Evolutionary conservation across 1,284 basidiomycete species (phyloP).

Genomic region (Meira miltonrushii): DNA sequence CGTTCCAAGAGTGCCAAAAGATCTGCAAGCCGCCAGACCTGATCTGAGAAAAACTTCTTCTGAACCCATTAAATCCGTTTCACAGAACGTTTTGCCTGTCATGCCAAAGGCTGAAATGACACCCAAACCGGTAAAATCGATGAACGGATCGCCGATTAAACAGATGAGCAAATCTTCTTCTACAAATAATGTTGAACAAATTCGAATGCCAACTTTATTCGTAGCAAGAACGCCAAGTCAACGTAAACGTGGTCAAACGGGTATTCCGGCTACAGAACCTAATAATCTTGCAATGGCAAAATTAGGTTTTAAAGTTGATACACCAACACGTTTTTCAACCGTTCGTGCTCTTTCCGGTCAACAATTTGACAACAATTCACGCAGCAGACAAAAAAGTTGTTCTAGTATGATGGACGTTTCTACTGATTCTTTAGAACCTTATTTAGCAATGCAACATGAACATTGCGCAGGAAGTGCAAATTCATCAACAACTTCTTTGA

Average conservation of each 20-base stretch:
- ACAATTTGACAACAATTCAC: too few relatives aligned
- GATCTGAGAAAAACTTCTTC: not conserved
- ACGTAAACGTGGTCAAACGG: constrained; percentile 24
- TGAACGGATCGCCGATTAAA: not conserved
- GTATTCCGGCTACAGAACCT: constrained; percentile 24
- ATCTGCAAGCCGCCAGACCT: not conserved
- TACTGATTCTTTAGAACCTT: not conserved
- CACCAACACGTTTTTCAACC: not conserved
- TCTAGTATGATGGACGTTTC: not conserved
- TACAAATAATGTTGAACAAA: not conserved
- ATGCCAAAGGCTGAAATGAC: not conserved
- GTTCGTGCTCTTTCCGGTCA: not conserved
- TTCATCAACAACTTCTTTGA: too few relatives aligned
- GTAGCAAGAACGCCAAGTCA: constrained; percentile 25
- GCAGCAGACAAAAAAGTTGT: not conserved
- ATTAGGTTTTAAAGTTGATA: not conserved
- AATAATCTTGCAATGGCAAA: constrained; percentile 3
- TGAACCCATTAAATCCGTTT: not conserved
- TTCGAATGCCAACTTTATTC: constrained; percentile 21
- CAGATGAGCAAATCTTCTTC: not conserved
- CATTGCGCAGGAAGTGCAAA: not conserved
- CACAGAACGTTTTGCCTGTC: not conserved
- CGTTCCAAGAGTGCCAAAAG: not conserved
- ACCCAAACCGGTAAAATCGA: not conserved
- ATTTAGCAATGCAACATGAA: not conserved